phyloP scores from a whole-genome alignment of 2,329 filamentous ascomycete genomes.

The Hymenoscyphus fraxineus region DNA sequence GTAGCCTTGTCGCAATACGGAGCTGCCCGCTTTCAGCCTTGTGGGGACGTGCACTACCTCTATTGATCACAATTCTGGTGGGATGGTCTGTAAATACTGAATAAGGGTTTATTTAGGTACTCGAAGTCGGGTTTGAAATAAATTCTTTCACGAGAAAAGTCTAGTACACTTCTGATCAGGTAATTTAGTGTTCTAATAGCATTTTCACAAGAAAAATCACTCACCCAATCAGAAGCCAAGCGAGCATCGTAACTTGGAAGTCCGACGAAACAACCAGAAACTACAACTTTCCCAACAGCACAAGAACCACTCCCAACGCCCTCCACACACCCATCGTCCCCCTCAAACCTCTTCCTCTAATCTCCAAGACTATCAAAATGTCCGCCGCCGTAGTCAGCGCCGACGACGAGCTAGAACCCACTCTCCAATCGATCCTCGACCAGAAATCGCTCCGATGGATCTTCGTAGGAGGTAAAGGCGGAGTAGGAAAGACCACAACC shows the following conservation, averaged over 20 bases:
- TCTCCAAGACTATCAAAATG: slow-evolving; percentile 22
- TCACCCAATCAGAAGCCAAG: slow-evolving; percentile 10
- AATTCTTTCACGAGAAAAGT: not conserved
- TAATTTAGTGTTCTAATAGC: not conserved
- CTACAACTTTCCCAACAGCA: not conserved
- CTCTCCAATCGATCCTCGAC: slow-evolving; percentile 89
- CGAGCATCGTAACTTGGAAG: slow-evolving; percentile 5
- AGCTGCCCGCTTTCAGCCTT: slow-evolving; percentile 13
- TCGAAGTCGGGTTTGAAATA: not conserved
- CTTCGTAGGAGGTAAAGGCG: slow-evolving; percentile 97
- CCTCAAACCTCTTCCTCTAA: not conserved
- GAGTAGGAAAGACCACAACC: slow-evolving; percentile 98
- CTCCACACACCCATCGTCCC: not conserved
- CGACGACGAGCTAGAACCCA: slow-evolving; percentile 81
- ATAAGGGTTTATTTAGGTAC: not conserved
- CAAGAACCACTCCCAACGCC: not conserved
- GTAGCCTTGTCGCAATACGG: slow-evolving; percentile 7
- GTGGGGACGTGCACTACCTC: not conserved
- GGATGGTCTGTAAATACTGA: not conserved
- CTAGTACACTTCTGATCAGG: no score
- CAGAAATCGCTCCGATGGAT: slow-evolving; percentile 97
- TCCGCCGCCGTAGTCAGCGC: slow-evolving; percentile 46
- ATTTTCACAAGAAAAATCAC: not conserved
- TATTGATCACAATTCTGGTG: not conserved
- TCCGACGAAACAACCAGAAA: slow-evolving; percentile 11